A percentile compares a stretch with the other conserved stretches of the same genome.
Evolutionary conservation across 768 basidiomycete species (phyloP).

Genomic region (Xerocomellus amylosporus): DNA sequence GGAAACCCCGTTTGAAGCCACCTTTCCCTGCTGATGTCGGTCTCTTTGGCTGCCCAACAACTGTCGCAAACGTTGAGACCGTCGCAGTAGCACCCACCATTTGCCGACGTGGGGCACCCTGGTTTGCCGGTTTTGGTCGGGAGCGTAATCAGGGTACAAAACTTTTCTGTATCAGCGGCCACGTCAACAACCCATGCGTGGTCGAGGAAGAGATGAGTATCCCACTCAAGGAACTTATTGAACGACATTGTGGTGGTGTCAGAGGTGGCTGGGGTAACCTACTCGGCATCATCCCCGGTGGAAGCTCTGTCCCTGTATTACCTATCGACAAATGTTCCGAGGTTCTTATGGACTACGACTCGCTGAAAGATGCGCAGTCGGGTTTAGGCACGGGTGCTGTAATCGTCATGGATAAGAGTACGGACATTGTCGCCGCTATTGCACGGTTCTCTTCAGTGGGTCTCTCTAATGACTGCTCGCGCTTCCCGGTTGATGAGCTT

Average conservation of each 20-base stretch:
- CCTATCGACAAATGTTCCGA: constrained; percentile 80
- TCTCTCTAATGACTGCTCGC: not conserved
- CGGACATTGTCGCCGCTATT: constrained; percentile 91
- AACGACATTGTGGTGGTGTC: constrained; percentile 97
- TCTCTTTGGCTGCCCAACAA: constrained; percentile 94
- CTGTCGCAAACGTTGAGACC: constrained; percentile 98
- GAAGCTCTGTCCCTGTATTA: constrained; percentile 90
- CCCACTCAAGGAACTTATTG: constrained; percentile 86
- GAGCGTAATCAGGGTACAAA: constrained; percentile 97
- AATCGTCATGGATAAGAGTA: constrained; percentile 98
- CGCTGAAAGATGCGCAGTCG: constrained; percentile 92
- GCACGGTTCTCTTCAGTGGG: constrained; percentile 83
- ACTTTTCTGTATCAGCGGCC: constrained; percentile 92
- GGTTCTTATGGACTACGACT: constrained; percentile 98
- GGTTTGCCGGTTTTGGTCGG: constrained; percentile 93
- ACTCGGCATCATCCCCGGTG: constrained; percentile 95
- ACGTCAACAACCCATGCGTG: constrained; percentile 97
- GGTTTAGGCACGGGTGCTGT: constrained; percentile 98
- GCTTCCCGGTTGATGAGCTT: constrained; percentile 2
- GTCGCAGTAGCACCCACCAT: constrained; percentile 98
- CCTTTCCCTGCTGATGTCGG: constrained; percentile 99
- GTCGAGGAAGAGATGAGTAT: constrained; percentile 99
- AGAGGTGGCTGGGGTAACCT: constrained; percentile 95
- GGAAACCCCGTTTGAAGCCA: constrained; percentile 95
- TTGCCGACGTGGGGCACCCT: constrained; percentile 78